Percentiles rank a stretch among this genome's conserved stretches.
Conservation (phyloP, 108 stramenopile species). For the Fragilaria crotonensis region DNA sequence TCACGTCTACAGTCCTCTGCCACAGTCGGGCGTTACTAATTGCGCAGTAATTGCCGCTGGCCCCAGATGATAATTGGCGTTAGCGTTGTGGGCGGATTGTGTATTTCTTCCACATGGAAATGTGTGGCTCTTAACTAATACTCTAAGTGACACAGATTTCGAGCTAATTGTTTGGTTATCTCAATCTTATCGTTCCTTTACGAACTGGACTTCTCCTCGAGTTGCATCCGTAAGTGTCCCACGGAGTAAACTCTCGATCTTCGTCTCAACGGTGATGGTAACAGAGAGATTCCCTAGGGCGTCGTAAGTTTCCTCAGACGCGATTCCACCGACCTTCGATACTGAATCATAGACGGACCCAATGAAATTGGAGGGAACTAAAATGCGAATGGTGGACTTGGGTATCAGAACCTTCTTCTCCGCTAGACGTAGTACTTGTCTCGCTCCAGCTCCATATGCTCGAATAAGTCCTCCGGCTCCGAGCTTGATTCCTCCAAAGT, state of each 20-base stretch:
- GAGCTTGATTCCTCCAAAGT: conserved; percentile 79
- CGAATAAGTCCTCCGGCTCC: conserved; percentile 85
- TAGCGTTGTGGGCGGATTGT: too few species aligned
- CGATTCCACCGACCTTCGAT: conserved; percentile 26
- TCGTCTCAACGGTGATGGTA: conserved; percentile 46
- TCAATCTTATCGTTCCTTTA: not conserved
- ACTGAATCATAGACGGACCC: conserved; percentile 45
- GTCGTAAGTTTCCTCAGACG: conserved; percentile 36
- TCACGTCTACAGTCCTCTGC: too few species aligned
- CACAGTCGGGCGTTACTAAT: too few species aligned
- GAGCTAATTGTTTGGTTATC: too few species aligned
- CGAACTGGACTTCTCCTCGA: not conserved
- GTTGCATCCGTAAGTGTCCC: not conserved
- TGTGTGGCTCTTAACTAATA: too few species aligned
- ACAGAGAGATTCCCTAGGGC: conserved; percentile 44
- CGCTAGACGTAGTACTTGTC: conserved; percentile 53
- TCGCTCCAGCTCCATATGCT: conserved; percentile 70
- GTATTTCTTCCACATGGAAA: too few species aligned
- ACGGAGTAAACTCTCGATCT: not conserved
- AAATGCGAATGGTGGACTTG: conserved; percentile 23
- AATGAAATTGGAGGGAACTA: conserved; percentile 12
- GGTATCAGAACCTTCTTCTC: conserved; percentile 40
- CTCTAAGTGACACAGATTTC: too few species aligned
- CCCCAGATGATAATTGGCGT: too few species aligned
- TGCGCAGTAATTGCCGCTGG: too few species aligned